A percentile compares a stretch with the other conserved stretches of the same genome.
phyloP scores from a whole-genome alignment of 805 yeast species.

The Candida khao-thaluensis region DNA sequence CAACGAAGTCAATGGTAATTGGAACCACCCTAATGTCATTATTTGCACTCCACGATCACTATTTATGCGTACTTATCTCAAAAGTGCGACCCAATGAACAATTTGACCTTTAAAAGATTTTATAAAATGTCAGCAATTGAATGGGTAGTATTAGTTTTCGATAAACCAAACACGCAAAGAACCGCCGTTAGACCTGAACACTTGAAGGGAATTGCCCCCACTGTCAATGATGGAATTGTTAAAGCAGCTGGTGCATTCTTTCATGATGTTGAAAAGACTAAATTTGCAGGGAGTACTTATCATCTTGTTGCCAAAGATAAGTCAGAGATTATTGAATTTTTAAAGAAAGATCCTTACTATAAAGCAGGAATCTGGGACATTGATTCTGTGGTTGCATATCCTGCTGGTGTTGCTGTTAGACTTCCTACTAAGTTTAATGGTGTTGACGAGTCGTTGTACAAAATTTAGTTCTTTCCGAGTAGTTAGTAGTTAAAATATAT shows the following conservation, averaged over 20 bases:
- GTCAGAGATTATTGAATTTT: constrained; percentile 63
- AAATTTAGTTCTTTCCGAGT: constrained; percentile 8
- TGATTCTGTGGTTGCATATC: constrained; percentile 57
- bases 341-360: constrained; percentile 63
- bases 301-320: constrained; percentile 62
- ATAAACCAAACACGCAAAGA: constrained; percentile 65
- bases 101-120: constrained; percentile 13
- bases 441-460: constrained; percentile 19
- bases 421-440: constrained; percentile 37
- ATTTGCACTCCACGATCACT: too few species aligned
- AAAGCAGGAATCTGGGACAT: constrained; percentile 76
- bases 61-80: too few species aligned
- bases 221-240: constrained; percentile 37
- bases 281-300: constrained; percentile 68
- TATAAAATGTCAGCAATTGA: constrained; percentile 37
- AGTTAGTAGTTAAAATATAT: not conserved
- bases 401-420: constrained; percentile 41
- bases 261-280: constrained; percentile 40
- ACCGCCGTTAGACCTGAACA: constrained; percentile 52
- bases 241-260: constrained; percentile 45
- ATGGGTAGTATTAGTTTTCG: constrained; percentile 69
- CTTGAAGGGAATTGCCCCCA: constrained; percentile 26
- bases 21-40: too few species aligned
- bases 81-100: constrained; percentile 1
- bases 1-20: too few species aligned